Conservation (phyloP, 2,329 filamentous ascomycete species). For the Arthroderma uncinatum region DNA sequence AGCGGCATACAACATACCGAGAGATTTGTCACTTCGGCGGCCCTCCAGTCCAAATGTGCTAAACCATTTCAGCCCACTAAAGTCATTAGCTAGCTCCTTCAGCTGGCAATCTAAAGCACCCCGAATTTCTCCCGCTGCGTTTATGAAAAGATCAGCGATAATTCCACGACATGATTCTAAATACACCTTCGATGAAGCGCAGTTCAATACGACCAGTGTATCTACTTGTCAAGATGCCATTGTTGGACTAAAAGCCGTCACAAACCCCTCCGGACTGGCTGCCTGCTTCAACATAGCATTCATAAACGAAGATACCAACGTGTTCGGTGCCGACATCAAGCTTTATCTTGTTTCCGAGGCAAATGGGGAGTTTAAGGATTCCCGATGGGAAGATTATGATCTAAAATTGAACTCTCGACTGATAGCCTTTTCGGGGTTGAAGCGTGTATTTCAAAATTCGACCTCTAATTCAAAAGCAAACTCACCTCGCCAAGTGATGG, state of each 20-base stretch:
- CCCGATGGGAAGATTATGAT: constrained; percentile 24
- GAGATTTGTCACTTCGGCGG: not conserved
- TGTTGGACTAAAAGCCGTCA: constrained; percentile 41
- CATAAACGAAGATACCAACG: constrained; percentile 51
- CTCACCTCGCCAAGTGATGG: constrained; percentile 19
- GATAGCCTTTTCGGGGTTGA: constrained; percentile 17
- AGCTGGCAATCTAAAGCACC: not conserved
- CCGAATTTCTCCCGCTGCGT: not conserved
- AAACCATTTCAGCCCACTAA: not conserved
- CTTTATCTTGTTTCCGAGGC: constrained; percentile 59
- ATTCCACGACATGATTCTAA: not conserved
- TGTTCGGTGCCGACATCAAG: constrained; percentile 66
- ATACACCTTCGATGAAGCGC: constrained; percentile 15
- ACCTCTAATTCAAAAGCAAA: not conserved
- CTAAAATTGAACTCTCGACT: constrained; percentile 21
- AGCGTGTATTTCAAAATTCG: constrained; percentile 10
- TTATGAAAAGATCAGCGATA: not conserved
- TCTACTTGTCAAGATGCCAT: constrained; percentile 51
- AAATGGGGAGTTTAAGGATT: constrained; percentile 36
- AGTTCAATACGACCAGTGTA: constrained; percentile 35
- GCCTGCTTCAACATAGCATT: constrained; percentile 73
- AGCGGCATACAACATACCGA: constrained; percentile 3
- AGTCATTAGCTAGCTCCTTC: not conserved
- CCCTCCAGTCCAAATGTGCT: too few relatives aligned
- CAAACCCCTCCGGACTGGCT: constrained; percentile 65